phyloP scores from a whole-genome alignment of 352 stramenopile species.

The Phytophthora sp. region DNA sequence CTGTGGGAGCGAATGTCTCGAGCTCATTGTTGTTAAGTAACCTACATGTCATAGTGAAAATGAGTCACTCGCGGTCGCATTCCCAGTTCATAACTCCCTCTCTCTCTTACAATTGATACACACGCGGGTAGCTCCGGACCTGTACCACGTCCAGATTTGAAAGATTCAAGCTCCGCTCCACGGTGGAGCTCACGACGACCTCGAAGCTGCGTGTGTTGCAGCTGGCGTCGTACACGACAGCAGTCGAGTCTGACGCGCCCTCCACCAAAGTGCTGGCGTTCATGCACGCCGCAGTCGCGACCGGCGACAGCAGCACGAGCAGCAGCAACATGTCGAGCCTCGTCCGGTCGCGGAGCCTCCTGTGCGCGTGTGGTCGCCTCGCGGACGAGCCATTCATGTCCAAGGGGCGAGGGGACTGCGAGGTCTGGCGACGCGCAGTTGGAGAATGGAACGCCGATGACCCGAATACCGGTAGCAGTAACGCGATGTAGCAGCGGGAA shows the following conservation, averaged over 20 bases:
- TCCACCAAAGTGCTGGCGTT: conserved; percentile 54
- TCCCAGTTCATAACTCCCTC: too few relatives aligned
- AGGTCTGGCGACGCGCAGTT: conserved; percentile 11
- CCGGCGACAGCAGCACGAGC: conserved; percentile 13
- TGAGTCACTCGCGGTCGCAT: too few relatives aligned
- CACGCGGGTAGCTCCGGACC: conserved; percentile 57
- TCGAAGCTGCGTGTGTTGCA: conserved; percentile 54
- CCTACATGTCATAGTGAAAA: too few relatives aligned
- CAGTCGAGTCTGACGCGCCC: conserved; percentile 41
- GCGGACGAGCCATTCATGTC: conserved; percentile 34
- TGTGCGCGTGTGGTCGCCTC: conserved; percentile 10
- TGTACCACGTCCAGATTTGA: conserved; percentile 59
- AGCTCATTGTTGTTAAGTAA: conserved; percentile 65
- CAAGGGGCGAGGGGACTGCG: conserved; percentile 11
- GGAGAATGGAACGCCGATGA: conserved; percentile 18
- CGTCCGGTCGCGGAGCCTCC: conserved; percentile 2
- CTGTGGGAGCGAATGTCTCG: conserved; percentile 48
- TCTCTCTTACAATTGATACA: conserved; percentile 56
- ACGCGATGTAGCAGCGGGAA: conserved; percentile 23
- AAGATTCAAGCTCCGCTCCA: conserved; percentile 64
- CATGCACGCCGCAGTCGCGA: conserved; percentile 28
- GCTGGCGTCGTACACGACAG: conserved; percentile 57
- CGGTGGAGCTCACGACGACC: conserved; percentile 37
- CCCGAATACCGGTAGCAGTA: too few relatives aligned
- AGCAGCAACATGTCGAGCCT: conserved; percentile 13